Percentiles rank a stretch among this genome's conserved stretches.
These are phyloP conservation scores for Hemileia vastatrix DNA, from an alignment of 1,284 basidiomycete genomes.

Conservation along the genomic window DNA sequence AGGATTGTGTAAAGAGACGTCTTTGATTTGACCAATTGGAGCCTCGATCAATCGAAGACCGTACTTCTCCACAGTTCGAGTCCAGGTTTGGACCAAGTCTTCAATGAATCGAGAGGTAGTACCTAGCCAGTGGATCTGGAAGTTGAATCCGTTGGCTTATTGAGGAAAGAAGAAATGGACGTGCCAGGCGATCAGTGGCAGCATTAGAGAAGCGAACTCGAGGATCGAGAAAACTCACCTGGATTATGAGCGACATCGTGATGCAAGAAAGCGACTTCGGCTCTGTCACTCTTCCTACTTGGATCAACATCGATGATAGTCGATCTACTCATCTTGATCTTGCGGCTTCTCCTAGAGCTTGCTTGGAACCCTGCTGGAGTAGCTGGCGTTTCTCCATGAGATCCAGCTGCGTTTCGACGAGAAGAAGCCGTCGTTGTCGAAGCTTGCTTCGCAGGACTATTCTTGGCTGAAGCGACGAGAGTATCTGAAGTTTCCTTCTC, in stretches of 20 bases:
- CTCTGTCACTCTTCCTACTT: conserved; percentile 52
- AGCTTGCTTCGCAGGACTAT: conserved; percentile 19
- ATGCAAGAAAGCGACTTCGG: conserved; percentile 75
- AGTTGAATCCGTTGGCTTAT: conserved; percentile 42
- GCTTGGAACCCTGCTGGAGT: background rate
- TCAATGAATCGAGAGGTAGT: conserved; percentile 93
- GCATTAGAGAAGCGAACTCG: conserved; percentile 39
- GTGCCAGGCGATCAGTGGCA: conserved; percentile 79
- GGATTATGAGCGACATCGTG: conserved; percentile 72
- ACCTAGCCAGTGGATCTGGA: conserved; percentile 95
- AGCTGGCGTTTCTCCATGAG: background rate
- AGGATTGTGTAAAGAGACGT: conserved; percentile 12
- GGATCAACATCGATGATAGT: conserved; percentile 23
- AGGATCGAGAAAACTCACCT: conserved; percentile 4
- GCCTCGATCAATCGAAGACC: conserved; percentile 79
- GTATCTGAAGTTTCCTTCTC: background rate
- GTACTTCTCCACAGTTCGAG: conserved; percentile 72
- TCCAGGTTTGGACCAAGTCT: conserved; percentile 75
- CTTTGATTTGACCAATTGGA: conserved; percentile 5
- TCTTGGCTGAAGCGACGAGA: background rate
- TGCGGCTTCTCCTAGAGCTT: background rate
- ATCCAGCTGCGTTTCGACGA: background rate
- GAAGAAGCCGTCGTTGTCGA: conserved; percentile 24
- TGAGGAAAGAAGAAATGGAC: conserved; percentile 36
- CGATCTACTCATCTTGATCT: conserved; percentile 17